A percentile compares a stretch with the other conserved stretches of the same genome.
phyloP scores from a whole-genome alignment of 805 yeast species.

The Candida awuae region DNA sequence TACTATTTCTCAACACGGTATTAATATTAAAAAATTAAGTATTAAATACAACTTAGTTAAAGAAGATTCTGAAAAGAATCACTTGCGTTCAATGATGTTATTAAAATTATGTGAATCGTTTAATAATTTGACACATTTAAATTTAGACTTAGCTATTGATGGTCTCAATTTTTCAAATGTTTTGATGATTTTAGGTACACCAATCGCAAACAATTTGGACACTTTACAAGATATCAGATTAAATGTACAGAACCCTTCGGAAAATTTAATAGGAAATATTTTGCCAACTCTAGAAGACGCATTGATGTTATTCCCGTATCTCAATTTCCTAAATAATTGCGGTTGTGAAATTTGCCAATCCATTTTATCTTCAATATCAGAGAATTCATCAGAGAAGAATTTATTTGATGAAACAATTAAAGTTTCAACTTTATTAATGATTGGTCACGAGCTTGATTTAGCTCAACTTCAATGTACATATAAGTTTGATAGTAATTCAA shows the following conservation, averaged over 20 bases:
- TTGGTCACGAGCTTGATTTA: constrained; percentile 26
- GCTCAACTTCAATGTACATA: constrained; percentile 14
- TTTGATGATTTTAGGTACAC: constrained; percentile 28
- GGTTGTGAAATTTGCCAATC: constrained; percentile 19
- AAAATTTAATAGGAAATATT: constrained; percentile 25
- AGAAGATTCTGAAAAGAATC: constrained; percentile 27
- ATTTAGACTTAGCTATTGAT: constrained; percentile 22
- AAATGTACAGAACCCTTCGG: constrained; percentile 25
- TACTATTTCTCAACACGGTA: constrained; percentile 20
- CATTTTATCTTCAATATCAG: constrained; percentile 9
- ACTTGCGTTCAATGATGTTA: constrained; percentile 27
- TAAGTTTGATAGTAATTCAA: constrained; percentile 6
- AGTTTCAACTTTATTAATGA: constrained; percentile 26
- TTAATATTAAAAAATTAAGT: constrained; percentile 18
- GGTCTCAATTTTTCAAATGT: constrained; percentile 26
- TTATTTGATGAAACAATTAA: constrained; percentile 23
- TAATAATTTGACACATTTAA: constrained; percentile 15
- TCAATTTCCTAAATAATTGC: constrained; percentile 23
- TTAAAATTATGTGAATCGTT: constrained; percentile 25
- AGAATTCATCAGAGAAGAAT: constrained; percentile 2
- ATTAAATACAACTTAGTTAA: constrained; percentile 21
- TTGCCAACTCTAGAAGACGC: constrained; percentile 26
- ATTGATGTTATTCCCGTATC: constrained; percentile 22
- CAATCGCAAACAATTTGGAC: constrained; percentile 20
- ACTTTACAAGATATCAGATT: constrained; percentile 22